These are phyloP conservation scores for Ophiosphaerella narmari DNA, from an alignment of 2,329 filamentous ascomycete species.

Conservation along the genomic window DNA sequence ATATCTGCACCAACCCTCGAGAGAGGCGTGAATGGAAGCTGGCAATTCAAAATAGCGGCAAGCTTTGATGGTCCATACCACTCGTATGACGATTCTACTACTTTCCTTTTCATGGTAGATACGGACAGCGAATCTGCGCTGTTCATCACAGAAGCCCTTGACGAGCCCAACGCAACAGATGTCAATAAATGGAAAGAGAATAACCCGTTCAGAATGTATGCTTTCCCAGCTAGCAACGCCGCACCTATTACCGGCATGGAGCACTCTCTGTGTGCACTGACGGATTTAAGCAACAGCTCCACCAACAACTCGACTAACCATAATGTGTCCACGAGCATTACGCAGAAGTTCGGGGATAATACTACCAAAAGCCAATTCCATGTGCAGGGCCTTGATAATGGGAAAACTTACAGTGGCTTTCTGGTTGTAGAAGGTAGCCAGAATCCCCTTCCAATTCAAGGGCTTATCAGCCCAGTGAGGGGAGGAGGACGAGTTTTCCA, in stretches of 20 bases:
- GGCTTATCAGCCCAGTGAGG: conserved; percentile 53
- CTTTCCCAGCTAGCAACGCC: conserved; percentile 64
- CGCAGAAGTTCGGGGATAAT: conserved; percentile 64
- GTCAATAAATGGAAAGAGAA: conserved; percentile 61
- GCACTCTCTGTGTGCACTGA: conserved; percentile 82
- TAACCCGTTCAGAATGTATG: conserved; percentile 74
- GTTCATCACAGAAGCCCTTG: conserved; percentile 77
- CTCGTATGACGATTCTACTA: conserved; percentile 60
- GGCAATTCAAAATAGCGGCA: conserved; percentile 79
- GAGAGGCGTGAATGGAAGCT: conserved; percentile 63
- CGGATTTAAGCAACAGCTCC: conserved; percentile 52
- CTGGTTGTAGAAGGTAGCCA: conserved; percentile 67
- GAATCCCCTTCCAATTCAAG: conserved; percentile 52
- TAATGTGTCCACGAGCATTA: conserved; percentile 67
- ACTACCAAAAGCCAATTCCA: conserved; percentile 86
- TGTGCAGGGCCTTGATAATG: conserved; percentile 73
- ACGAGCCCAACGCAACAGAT: conserved; percentile 54
- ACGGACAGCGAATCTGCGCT: conserved; percentile 80
- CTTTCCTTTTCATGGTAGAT: conserved; percentile 78
- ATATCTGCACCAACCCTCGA: conserved; percentile 72
- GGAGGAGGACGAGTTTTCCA: conserved; percentile 79
- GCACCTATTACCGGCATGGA: conserved; percentile 68
- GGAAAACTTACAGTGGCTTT: conserved; percentile 72
- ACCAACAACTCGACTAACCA: conserved; percentile 62
- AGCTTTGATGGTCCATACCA: conserved; percentile 83